Evolutionary conservation across 2,329 filamentous ascomycete genomes (phyloP), one percentile per base, ranked within the genome.

Genomic region (Colletotrichum sp.): DNA sequence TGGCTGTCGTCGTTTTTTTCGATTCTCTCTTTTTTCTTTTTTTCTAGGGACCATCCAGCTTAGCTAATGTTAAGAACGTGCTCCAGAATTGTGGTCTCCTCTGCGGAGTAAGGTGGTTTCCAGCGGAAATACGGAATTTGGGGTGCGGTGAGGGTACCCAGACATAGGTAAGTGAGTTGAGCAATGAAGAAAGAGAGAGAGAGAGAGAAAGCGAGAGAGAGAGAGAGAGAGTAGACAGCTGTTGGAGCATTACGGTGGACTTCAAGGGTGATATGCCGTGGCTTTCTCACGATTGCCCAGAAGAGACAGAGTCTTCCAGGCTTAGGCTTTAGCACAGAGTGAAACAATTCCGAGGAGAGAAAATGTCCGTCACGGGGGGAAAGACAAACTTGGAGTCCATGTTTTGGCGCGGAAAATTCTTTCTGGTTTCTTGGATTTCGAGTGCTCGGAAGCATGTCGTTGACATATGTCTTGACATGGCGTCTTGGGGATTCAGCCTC

Each of bases 401-500:
- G 30, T 34, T 34, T 16, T n/a, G 59, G 32, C 28, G 59, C 59
- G 13, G 28, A 32, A 32, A 62, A 9, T 24, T 64, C 24, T 64
- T 39, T 44, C 32, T 59, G 60, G 71, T 21, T 30, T 57, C 9
- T 24, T 12, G 21, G 16, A 18, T 16, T 16, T 59, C 21, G 26
- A 59, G 13, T 59, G 26, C 55, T 59, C 16, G 30, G 12, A 62
- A 34, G 59, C 59, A 32, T 62, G 30, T 30, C 28, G 18, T 21
- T 62, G 44, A n/a, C 44, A 49, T 49, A n/a, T 21, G 44, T 21
- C 7, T 49, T 21, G n/a, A 49, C 44, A 21, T 49, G 44, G 44
- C 44, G 44, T 21, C n/a, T 21, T 21, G n/a, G 44, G n/a, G 44
- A 49, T 73, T 79, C 79, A 80, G 79, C 79, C 79, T 80, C 75